Percentiles rank a stretch among this genome's conserved stretches.
phyloP scores from a whole-genome alignment of 345 rosid genomes.

The Eucalyptus virginea region DNA sequence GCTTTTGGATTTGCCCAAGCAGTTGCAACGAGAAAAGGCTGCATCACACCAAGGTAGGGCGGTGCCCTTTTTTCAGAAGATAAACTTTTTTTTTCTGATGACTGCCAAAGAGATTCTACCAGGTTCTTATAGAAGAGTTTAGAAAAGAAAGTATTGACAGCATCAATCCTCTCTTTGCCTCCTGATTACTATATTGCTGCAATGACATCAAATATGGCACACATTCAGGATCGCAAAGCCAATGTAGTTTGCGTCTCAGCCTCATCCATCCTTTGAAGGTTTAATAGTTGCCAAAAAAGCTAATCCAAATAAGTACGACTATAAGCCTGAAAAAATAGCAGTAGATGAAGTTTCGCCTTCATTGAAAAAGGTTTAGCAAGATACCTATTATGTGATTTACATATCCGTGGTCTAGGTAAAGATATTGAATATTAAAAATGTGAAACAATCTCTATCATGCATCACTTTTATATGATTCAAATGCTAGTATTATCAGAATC shows the following conservation, averaged over 20 bases:
- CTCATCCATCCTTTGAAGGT: background rate
- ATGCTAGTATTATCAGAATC: background rate
- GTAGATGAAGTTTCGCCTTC: background rate
- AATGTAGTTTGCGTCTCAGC: background rate
- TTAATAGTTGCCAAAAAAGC: background rate
- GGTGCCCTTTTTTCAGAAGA: background rate
- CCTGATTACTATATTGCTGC: background rate
- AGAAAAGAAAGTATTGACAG: background rate
- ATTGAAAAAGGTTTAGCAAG: background rate
- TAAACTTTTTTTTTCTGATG: background rate
- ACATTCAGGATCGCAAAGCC: background rate
- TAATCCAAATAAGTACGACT: background rate
- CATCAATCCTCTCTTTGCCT: background rate
- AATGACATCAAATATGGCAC: background rate
- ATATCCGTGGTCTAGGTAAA: background rate
- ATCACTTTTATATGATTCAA: background rate
- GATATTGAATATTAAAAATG: background rate
- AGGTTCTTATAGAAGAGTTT: background rate
- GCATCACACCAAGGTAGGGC: background rate
- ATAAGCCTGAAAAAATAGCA: background rate
- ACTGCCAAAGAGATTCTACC: background rate
- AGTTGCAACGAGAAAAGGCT: background rate
- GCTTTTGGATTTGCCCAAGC: constrained; percentile 7
- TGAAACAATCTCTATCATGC: background rate
- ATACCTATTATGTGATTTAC: background rate